These are phyloP conservation scores for Phytopythium kandeliae DNA, from an alignment of 352 stramenopile species.

Conservation along the genomic window DNA sequence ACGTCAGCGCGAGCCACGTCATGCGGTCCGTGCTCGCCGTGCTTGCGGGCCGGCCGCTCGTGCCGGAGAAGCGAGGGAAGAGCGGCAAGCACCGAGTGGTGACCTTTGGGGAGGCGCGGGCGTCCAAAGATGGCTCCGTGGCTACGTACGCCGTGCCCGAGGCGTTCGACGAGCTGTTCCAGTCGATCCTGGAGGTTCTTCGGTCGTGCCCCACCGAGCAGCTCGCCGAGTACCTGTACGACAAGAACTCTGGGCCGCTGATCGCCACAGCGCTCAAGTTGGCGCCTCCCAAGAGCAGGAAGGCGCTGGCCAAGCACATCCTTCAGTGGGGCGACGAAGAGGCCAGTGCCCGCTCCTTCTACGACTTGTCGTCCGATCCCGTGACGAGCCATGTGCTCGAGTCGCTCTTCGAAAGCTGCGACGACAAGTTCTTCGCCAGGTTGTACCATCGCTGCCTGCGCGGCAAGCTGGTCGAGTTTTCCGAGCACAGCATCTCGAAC, in stretches of 20 bases:
- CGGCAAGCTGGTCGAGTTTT: slow-evolving; percentile 59
- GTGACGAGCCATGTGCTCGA: slow-evolving; percentile 80
- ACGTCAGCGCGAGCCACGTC: slow-evolving; percentile 82
- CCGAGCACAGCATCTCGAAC: slow-evolving; percentile 70
- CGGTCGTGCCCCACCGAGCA: slow-evolving; percentile 33
- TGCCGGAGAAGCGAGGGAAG: slow-evolving; percentile 76
- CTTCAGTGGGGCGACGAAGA: slow-evolving; percentile 69
- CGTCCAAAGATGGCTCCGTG: slow-evolving; percentile 26
- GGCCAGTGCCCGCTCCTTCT: slow-evolving; percentile 42
- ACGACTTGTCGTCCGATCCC: slow-evolving; percentile 59
- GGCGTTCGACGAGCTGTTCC: slow-evolving; percentile 53
- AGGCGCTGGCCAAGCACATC: slow-evolving; percentile 53
- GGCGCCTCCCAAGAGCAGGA: slow-evolving; percentile 35
- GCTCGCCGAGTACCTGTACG: slow-evolving; percentile 60
- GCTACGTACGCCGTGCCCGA: slow-evolving; percentile 43
- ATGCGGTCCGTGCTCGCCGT: slow-evolving; percentile 65
- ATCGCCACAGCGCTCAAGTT: slow-evolving; percentile 60
- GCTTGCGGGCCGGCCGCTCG: slow-evolving; percentile 56
- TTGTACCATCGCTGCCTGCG: slow-evolving; percentile 63
- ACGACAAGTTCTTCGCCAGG: slow-evolving; percentile 61
- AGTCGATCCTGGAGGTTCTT: slow-evolving; percentile 47
- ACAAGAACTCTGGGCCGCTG: slow-evolving; percentile 69
- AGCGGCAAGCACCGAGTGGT: slow-evolving; percentile 73
- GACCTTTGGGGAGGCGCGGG: slow-evolving; percentile 40
- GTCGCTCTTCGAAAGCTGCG: slow-evolving; percentile 45